These are phyloP conservation scores for Candida broadrunensis DNA, from an alignment of 805 yeast species.

Conservation along the genomic window DNA sequence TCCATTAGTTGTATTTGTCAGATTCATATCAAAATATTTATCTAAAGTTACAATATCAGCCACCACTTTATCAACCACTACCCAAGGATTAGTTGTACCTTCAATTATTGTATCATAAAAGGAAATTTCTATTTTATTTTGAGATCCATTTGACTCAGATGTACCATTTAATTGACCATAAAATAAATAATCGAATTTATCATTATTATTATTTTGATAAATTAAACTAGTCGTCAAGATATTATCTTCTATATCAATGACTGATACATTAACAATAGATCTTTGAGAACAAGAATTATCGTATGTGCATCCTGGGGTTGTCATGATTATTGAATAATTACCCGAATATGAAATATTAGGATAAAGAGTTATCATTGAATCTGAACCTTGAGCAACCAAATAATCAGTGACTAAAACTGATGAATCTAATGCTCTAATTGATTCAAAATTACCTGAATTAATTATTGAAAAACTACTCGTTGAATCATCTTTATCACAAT, in stretches of 20 bases:
- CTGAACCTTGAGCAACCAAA: slow-evolving; percentile 26
- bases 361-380: slow-evolving; percentile 47
- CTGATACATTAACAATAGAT: slow-evolving; percentile 75
- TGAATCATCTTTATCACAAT: slow-evolving; percentile 43
- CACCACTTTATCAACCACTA: slow-evolving; percentile 71
- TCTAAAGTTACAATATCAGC: slow-evolving; percentile 49
- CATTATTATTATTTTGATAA: slow-evolving; percentile 76
- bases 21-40: slow-evolving; percentile 24
- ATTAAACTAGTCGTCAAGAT: slow-evolving; percentile 44
- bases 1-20: slow-evolving; percentile 23
- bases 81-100: slow-evolving; percentile 28
- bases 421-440: slow-evolving; percentile 18
- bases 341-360: slow-evolving; percentile 76
- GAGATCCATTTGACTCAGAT: slow-evolving; percentile 16
- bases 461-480: slow-evolving; percentile 23
- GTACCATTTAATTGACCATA: slow-evolving; percentile 61
- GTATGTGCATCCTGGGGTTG: slow-evolving; percentile 81
- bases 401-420: slow-evolving; percentile 28
- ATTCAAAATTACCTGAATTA: slow-evolving; percentile 26
- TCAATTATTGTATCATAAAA: slow-evolving; percentile 19
- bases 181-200: slow-evolving; percentile 77
- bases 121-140: slow-evolving; percentile 27
- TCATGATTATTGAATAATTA: slow-evolving; percentile 64
- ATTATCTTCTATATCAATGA: slow-evolving; percentile 48
- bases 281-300: slow-evolving; percentile 69